These are phyloP conservation scores for Oemleria cerasiformis DNA, from an alignment of 306 rosid species.

Conservation along the genomic window DNA sequence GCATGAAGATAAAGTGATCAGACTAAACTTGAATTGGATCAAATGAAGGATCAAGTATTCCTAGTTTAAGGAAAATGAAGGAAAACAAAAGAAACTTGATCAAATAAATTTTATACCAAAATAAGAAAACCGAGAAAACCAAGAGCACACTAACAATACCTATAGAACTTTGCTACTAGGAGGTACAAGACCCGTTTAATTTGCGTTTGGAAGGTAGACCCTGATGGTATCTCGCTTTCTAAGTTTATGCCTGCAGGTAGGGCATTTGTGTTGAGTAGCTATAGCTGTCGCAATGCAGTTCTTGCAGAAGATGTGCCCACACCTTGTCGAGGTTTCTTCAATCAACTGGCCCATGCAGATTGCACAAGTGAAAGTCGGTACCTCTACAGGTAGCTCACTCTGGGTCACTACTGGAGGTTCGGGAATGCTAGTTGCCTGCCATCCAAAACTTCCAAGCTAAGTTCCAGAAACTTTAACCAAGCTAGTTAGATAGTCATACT, in stretches of 20 bases:
- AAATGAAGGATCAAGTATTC: not conserved
- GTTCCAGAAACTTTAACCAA: not conserved
- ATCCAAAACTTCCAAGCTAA: slow-evolving; percentile 3
- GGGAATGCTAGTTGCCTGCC: slow-evolving; percentile 2
- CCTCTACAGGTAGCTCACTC: not conserved
- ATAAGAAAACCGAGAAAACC: not conserved
- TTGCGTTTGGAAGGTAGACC: slow-evolving; percentile 39
- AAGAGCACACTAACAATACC: not conserved
- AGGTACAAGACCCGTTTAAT: slow-evolving; percentile 8
- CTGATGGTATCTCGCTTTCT: slow-evolving; percentile 29
- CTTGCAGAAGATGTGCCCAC: slow-evolving; percentile 18
- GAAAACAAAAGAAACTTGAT: not conserved
- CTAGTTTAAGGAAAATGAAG: not conserved
- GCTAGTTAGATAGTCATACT: not conserved
- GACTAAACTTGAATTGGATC: not conserved
- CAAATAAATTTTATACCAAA: not conserved
- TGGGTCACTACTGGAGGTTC: not conserved
- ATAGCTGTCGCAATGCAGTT: slow-evolving; percentile 20
- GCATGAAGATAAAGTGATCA: not conserved
- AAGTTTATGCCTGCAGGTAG: slow-evolving; percentile 41
- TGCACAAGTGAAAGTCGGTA: slow-evolving; percentile 20
- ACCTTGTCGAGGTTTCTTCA: slow-evolving; percentile 19
- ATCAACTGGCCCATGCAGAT: slow-evolving; percentile 25
- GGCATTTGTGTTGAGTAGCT: slow-evolving; percentile 35
- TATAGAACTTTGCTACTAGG: not conserved